These are phyloP conservation scores for Fusarium sp. DNA, from an alignment of 2,329 filamentous ascomycete species.

Conservation along the genomic window DNA sequence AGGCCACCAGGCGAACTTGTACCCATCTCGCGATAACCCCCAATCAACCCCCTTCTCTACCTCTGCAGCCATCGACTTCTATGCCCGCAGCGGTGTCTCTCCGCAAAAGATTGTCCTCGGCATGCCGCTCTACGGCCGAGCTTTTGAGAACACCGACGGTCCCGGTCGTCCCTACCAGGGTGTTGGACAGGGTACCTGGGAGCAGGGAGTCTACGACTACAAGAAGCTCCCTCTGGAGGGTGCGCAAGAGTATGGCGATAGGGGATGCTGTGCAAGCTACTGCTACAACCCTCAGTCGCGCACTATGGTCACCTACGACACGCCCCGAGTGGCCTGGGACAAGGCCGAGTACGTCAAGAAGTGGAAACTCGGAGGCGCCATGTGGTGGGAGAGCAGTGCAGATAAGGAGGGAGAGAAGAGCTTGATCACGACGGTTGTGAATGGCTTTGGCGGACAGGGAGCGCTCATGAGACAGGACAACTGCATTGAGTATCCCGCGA, in stretches of 20 bases:
- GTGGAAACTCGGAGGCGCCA: slow-evolving; percentile 83
- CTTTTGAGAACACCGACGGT: slow-evolving; percentile 85
- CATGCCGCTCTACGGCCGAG: slow-evolving; percentile 92
- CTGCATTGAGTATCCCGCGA: slow-evolving; percentile 73
- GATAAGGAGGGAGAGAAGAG: slow-evolving; percentile 78
- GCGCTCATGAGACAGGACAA: slow-evolving; percentile 69
- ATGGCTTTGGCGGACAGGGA: slow-evolving; percentile 67
- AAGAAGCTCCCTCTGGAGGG: slow-evolving; percentile 83
- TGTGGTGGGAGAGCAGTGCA: slow-evolving; percentile 96
- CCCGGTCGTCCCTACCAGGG: slow-evolving; percentile 79
- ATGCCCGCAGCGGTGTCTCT: slow-evolving; percentile 75
- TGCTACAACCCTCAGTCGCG: slow-evolving; percentile 76
- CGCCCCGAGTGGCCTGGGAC: slow-evolving; percentile 72
- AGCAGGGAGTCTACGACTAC: slow-evolving; percentile 89
- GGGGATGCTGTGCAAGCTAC: slow-evolving; percentile 78
- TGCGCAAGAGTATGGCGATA: slow-evolving; percentile 75
- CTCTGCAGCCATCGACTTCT: slow-evolving; percentile 77
- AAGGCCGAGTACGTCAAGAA: slow-evolving; percentile 82
- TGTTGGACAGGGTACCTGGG: slow-evolving; percentile 85
- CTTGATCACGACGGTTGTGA: slow-evolving; percentile 76
- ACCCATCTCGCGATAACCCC: slow-evolving; percentile 69
- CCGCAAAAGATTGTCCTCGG: slow-evolving; percentile 85
- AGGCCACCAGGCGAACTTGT: slow-evolving; percentile 88
- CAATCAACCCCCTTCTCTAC: slow-evolving; percentile 84
- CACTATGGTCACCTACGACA: slow-evolving; percentile 86